Conservation (phyloP, 495 filamentous ascomycete genomes). For the Hyphodiscus hymeniophilus region DNA sequence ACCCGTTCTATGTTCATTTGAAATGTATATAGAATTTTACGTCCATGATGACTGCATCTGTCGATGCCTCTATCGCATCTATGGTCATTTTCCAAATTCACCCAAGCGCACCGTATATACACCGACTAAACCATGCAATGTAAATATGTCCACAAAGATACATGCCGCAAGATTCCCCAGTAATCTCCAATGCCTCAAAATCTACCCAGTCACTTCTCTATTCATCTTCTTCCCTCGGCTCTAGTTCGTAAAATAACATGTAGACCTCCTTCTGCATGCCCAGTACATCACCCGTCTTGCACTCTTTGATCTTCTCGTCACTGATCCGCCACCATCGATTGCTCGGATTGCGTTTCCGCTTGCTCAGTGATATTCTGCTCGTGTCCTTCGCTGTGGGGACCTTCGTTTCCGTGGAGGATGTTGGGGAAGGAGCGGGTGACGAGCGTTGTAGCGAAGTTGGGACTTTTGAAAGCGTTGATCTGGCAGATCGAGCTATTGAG, state of each 20-base stretch:
- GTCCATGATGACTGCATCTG: not conserved
- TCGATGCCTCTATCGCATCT: too few relatives aligned
- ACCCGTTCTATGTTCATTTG: too few relatives aligned
- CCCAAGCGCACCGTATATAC: not conserved
- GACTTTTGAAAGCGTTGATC: constrained; percentile 32
- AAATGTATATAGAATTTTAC: not conserved
- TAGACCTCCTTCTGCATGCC: constrained; percentile 95
- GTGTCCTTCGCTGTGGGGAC: not conserved
- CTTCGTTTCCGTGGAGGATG: not conserved
- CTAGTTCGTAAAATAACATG: constrained; percentile 89
- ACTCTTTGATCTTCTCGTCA: constrained; percentile 93
- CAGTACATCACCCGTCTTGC: constrained; percentile 83
- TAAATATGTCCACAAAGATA: too few relatives aligned
- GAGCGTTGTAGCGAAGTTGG: constrained; percentile 19
- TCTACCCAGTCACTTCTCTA: not conserved
- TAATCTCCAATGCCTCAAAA: not conserved
- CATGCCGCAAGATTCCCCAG: not conserved
- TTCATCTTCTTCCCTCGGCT: constrained; percentile 13
- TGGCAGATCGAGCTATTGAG: constrained; percentile 35
- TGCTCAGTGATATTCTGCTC: not conserved
- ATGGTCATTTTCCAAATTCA: not conserved
- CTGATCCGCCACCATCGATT: constrained; percentile 97
- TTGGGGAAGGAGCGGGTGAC: constrained; percentile 2
- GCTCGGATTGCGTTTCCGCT: constrained; percentile 42
- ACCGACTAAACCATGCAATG: not conserved